Base-by-base conservation (phyloP, 225 moss, liverwort and hornwort species). In the Sphagnum contortum region DNA sequence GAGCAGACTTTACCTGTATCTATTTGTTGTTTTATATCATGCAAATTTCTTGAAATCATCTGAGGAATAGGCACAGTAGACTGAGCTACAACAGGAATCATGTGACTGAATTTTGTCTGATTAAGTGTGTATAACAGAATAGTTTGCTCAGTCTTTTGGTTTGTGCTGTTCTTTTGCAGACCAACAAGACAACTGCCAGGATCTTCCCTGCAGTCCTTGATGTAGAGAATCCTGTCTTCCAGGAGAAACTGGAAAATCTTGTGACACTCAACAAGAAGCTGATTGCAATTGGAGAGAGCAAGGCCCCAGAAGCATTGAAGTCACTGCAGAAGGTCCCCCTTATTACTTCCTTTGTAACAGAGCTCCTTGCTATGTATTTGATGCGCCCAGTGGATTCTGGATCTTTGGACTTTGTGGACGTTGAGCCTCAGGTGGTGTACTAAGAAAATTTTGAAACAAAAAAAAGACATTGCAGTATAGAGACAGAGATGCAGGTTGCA, bases 141-240 rank as follows among this genome's bases (percentile, higher is more conserved):
- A 29, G 29, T 29, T 29, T 29, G 29, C 29, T 29, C 29, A 29
- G 29, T 29, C 29, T 29, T 29, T 29, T 29, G 29, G 29, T 29
- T 29, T 29, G 29, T 29, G 29, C 29, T 29, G 29, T 29, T 29
- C 29, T 2, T 57, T 46, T 70, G 69, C 87, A 98, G 98, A 98
- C 98, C 10, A 98, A 98, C 71, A 82, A 83, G 55, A 98, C 98
- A 0, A 74, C 80, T 0, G 98, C 98, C 49, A 83, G 98, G 48
- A 93, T 98, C 44, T 98, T 98, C 75, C 98, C 98, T 3, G 93
- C 98, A 1, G 98, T 98, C 1, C 84, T 89, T 0, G 98, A 98
- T 53, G 98, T 98, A 0, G 93, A 98, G 82, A 91, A 86, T 63
- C 93, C 98, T 0, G 75, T 80, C 57, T 98, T 98, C 72, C 85